Evolutionary conservation across 106 monocot genomes (phyloP), one percentile per base, ranked within the genome.

Genomic region (Allium cepa): DNA sequence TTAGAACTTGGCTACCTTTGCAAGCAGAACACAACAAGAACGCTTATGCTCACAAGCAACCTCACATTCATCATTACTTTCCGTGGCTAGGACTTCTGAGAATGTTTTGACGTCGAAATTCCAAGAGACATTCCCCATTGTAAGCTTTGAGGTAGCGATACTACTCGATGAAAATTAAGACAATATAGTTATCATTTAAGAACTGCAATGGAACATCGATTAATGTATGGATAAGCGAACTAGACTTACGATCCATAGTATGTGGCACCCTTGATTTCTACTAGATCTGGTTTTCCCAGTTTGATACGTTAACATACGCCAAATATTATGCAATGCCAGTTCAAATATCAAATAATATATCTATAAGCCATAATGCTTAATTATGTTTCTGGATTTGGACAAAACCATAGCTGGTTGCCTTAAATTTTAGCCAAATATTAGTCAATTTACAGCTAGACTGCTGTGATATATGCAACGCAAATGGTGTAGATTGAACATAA

Each of bases 121-220:
- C 92, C 97, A 97, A 8, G 97, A 92, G 16, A 97, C 92, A 75
- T 97, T 97, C 73, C 92, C 92, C 97, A 97, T 97, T 12, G 92
- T 97, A 63, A 97, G 69, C 66, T 92, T 97, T 73, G 97, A 97
- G 9, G 92, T 97, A 28, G 97, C 84, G 60, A 87, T 70, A 49
- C 97, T n/a, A n/a, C n/a, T n/a, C n/a, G n/a, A n/a, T n/a, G n/a
- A n/a, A n/a, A n/a, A n/a, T n/a, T n/a, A n/a, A 53, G 49, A 55
- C 2, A 56, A 36, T 55, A 68, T 55, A 36, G 14, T 53, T 53
- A 52, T 14, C n/a, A 68, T 7, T 26, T 7, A n/a, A 55, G 13
- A 55, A 4, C 46, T 15, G 16, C 48, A 48, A 47, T 47, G 46
- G 17, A 47, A 15, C 26, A 66, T 49, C 51, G 10, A 51, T 9